Base-by-base conservation (phyloP, 2,329 filamentous ascomycete species). In the Pseudopyrenochaeta lycopersici region DNA sequence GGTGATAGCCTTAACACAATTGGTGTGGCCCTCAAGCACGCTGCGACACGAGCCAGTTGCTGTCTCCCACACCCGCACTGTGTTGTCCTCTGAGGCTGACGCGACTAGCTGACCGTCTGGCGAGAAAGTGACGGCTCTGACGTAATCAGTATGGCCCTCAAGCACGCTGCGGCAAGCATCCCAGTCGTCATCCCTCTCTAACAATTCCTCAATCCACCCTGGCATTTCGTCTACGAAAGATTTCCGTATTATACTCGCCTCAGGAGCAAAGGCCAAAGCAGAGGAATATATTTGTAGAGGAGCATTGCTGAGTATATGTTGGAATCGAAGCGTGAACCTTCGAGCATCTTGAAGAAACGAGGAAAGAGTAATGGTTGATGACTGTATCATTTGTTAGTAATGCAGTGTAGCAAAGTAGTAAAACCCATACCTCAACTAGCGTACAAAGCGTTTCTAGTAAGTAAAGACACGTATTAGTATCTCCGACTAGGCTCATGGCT, bases 251-350 rank as follows among this genome's bases (percentile, higher is more conserved):
- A 59, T 10, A 36, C 65, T 68, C 21, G 6, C 47, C 43, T 64
- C 58, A 9, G 71, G 75, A 45, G 64, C 68, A 49, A 78, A 78
- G 2, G 76, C 21, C n/a, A 79, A 67, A 3, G 70, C 72, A 12
- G 72, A 74, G 6, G 33, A 67, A 54, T 79, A 79, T 17, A 64
- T 52, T 54, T 79, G 75, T 10, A 78, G 61, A 9, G 75, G 75
- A 15, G 64, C 58, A 15, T 62, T 56, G 55, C 68, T 58, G 23
- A 78, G 65, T 15, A 64, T 52, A 29, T 40, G 50, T 10, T 47
- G 36, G 35, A 59, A 56, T 46, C 64, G 48, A 58, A 61, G 45
- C 30, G 74, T 44, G 61, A 79, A 77, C 52, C 71, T 68, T n/a
- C 53, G 59, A 3, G 69, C 64, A 47, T 78, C 72, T n/a, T 53